phyloP scores from a whole-genome alignment of 2,329 filamentous ascomycete genomes.

The Diaporthe ilicicola region DNA sequence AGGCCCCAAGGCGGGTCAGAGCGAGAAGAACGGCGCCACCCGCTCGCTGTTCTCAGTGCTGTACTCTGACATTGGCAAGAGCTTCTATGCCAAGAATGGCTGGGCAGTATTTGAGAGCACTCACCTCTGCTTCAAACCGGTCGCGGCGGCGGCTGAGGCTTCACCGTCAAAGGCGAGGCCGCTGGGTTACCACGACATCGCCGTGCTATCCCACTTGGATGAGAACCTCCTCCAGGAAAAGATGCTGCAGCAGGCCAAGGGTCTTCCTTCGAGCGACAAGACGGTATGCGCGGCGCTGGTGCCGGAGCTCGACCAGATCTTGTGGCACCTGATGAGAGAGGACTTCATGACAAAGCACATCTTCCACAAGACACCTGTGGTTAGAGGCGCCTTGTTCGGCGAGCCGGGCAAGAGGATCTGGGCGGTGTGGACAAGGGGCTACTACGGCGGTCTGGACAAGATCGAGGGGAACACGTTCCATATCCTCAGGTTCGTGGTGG shows the following conservation, averaged over 20 bases:
- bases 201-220: conserved; percentile 69
- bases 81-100: conserved; percentile 79
- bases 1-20: conserved; percentile 31
- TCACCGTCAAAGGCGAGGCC: conserved; percentile 41
- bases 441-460: conserved; percentile 62
- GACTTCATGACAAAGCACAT: conserved; percentile 77
- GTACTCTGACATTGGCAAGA: conserved; percentile 86
- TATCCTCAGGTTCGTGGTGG: conserved; percentile 74
- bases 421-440: conserved; percentile 77
- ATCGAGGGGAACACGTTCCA: conserved; percentile 73
- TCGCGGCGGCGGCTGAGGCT: conserved; percentile 33
- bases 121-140: conserved; percentile 71
- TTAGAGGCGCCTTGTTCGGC: conserved; percentile 76
- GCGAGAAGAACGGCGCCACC: conserved; percentile 41
- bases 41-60: conserved; percentile 76
- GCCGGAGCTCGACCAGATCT: conserved; percentile 71
- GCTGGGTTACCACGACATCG: conserved; percentile 69
- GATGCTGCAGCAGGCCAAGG: conserved; percentile 47
- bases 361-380: conserved; percentile 61
- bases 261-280: conserved; percentile 43
- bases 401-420: conserved; percentile 67
- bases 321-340: conserved; percentile 84
- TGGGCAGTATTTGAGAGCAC: conserved; percentile 80
- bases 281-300: conserved; percentile 67
- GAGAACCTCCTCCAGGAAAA: conserved; percentile 66